These are phyloP conservation scores for Celoporthe dispersa DNA, from an alignment of 2,329 filamentous ascomycete species.

Conservation along the genomic window DNA sequence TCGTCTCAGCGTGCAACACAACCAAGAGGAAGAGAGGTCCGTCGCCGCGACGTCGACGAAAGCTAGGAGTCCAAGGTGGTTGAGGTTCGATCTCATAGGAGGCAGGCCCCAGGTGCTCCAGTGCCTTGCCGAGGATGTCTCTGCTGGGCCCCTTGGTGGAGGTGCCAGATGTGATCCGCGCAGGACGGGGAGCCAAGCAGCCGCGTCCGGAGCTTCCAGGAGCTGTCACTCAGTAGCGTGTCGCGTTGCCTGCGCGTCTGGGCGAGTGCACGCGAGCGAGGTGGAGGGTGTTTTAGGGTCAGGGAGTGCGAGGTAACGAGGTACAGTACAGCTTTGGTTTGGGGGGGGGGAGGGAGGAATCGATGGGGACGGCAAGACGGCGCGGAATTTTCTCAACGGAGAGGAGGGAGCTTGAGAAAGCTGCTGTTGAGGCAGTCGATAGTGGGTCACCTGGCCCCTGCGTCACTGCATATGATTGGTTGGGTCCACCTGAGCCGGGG, in stretches of 20 bases:
- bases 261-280: constrained; percentile 8
- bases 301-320: constrained; percentile 11
- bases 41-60: not conserved
- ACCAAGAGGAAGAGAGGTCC: not conserved
- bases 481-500: too few species aligned
- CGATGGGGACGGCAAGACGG: constrained; percentile 15
- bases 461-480: constrained; percentile 2
- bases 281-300: constrained; percentile 10
- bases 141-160: not conserved
- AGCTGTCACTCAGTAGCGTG: not conserved
- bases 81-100: not conserved
- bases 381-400: constrained; percentile 25
- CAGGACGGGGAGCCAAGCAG: not conserved
- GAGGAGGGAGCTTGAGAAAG: constrained; percentile 4
- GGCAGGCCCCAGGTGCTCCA: not conserved
- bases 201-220: not conserved
- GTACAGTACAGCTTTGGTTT: constrained; percentile 22
- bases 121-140: not conserved
- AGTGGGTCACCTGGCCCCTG: constrained; percentile 1
- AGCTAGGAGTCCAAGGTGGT: not conserved
- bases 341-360: constrained; percentile 8
- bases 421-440: not conserved
- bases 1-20: not conserved
- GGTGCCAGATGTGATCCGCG: not conserved
- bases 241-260: constrained; percentile 14